These are phyloP conservation scores for Aspergillus arachidicola DNA, from an alignment of 2,329 filamentous ascomycete species.

Conservation along the genomic window DNA sequence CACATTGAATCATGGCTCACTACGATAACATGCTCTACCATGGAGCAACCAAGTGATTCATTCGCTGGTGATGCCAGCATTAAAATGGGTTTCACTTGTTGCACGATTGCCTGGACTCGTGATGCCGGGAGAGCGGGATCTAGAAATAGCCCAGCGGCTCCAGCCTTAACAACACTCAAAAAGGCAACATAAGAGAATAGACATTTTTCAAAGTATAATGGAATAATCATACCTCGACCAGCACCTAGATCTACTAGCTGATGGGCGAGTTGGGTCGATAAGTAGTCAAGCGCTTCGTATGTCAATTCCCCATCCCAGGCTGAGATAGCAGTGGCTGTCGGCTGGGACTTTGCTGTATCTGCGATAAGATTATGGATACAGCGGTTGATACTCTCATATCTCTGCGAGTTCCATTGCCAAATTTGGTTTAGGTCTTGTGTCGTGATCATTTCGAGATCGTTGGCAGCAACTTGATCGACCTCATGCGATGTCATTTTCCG, in stretches of 20 bases:
- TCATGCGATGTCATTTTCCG: not conserved
- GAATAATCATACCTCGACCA: constrained; percentile 24
- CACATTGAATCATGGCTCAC: not conserved
- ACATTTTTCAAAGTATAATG: constrained; percentile 31
- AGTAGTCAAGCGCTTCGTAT: constrained; percentile 28
- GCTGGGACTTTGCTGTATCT: constrained; percentile 11
- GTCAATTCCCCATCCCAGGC: constrained; percentile 33
- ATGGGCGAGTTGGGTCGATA: constrained; percentile 34
- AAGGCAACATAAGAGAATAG: constrained; percentile 25
- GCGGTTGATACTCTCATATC: not conserved
- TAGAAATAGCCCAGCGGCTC: constrained; percentile 27
- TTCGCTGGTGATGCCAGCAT: constrained; percentile 43
- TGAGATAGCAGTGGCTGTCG: constrained; percentile 15
- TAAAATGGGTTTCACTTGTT: constrained; percentile 32
- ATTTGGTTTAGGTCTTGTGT: constrained; percentile 12
- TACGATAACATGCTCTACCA: not conserved
- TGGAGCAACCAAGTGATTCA: constrained; percentile 1
- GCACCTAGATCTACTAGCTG: constrained; percentile 33
- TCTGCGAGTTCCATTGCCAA: constrained; percentile 12
- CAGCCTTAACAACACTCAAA: constrained; percentile 27
- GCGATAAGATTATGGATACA: constrained; percentile 14
- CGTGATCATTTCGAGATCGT: constrained; percentile 12
- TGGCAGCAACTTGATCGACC: not conserved
- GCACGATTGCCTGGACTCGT: constrained; percentile 24
- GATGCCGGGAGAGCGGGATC: constrained; percentile 24